Conservation (phyloP, 2,329 filamentous ascomycete species). For the Colletotrichum kahawae region DNA sequence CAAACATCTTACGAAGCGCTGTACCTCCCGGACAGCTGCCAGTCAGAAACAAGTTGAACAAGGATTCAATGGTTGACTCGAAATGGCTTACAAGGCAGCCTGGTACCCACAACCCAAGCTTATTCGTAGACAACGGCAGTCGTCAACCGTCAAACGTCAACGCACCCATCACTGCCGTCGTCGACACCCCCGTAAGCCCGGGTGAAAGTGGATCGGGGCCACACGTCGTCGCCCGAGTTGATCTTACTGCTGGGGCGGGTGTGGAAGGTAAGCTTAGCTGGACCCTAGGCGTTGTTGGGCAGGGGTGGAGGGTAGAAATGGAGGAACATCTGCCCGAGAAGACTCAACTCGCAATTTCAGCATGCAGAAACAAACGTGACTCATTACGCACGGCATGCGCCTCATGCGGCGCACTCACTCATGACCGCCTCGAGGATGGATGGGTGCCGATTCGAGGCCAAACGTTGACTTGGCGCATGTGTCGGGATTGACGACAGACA, state of each 20-base stretch:
- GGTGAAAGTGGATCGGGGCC: not conserved
- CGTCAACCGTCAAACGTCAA: not conserved
- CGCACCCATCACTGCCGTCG: not conserved
- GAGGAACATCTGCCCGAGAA: not conserved
- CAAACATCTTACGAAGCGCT: not conserved
- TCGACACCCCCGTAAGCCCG: not conserved
- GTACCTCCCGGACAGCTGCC: not conserved
- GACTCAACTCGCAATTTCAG: not conserved
- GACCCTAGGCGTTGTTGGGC: not conserved
- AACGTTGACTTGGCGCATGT: not conserved
- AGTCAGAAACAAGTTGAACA: not conserved
- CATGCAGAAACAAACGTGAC: not conserved
- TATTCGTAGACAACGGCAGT: not conserved
- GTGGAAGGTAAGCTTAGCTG: not conserved
- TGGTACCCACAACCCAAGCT: not conserved
- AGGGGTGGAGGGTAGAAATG: not conserved
- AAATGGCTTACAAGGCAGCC: not conserved
- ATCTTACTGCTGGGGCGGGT: not conserved
- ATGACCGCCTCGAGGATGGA: not conserved
- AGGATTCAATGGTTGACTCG: not conserved
- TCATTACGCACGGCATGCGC: not conserved
- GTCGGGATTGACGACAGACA: not conserved
- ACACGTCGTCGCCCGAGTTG: not conserved
- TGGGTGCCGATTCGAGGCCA: not conserved
- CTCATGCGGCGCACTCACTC: not conserved